A percentile compares a stretch with the other conserved stretches of the same genome.
phyloP scores from a whole-genome alignment of 768 basidiomycete species.

The Russula virescens region DNA sequence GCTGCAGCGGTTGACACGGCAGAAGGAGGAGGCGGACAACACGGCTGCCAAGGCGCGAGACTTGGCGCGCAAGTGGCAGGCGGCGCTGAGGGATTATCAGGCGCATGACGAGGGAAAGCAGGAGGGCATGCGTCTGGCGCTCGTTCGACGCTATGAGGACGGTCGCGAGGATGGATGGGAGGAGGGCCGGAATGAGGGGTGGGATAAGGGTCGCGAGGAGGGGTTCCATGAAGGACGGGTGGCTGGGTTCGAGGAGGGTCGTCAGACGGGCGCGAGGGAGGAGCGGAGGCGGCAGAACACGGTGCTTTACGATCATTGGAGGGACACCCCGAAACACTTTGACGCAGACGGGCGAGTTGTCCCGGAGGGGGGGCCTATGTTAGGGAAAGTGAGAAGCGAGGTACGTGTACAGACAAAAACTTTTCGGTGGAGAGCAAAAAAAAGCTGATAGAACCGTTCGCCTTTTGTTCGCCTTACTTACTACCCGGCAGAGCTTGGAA shows the following conservation, averaged over 20 bases:
- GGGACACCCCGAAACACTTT: background rate
- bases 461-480: too few relatives aligned
- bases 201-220: slow-evolving; percentile 15
- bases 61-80: slow-evolving; percentile 21
- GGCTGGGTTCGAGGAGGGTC: slow-evolving; percentile 18
- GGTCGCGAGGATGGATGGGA: slow-evolving; percentile 23
- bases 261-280: slow-evolving; percentile 16
- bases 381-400: slow-evolving; percentile 4
- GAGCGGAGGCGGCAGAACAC: slow-evolving; percentile 7
- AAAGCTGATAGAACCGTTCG: too few relatives aligned
- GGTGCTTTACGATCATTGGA: slow-evolving; percentile 3
- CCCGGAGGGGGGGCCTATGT: background rate
- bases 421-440: too few relatives aligned
- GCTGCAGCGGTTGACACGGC: slow-evolving; percentile 19
- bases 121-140: slow-evolving; percentile 21
- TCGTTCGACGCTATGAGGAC: slow-evolving; percentile 21
- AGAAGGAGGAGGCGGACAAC: slow-evolving; percentile 23
- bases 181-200: slow-evolving; percentile 22
- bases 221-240: slow-evolving; percentile 20
- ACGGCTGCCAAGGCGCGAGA: slow-evolving; percentile 24
- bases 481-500: slow-evolving; percentile 14
- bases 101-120: slow-evolving; percentile 23
- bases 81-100: slow-evolving; percentile 22
- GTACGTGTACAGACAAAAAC: background rate
- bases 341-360: slow-evolving; percentile 6